phyloP scores from a whole-genome alignment of 2,329 filamentous ascomycete genomes.

The Talaromyces atroroseus region DNA sequence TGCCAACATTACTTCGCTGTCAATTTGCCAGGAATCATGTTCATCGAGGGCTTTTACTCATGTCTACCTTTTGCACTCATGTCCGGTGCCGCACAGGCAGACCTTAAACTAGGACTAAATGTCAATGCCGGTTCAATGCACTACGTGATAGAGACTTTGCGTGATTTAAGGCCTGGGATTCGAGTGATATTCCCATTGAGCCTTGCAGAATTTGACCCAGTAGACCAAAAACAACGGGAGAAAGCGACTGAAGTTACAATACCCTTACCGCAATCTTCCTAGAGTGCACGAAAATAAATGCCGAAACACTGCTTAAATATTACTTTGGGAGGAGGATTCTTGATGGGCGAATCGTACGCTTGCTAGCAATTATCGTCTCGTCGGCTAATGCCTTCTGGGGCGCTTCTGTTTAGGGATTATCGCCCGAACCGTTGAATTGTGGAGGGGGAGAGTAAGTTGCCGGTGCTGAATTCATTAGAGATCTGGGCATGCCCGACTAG shows the following conservation, averaged over 20 bases:
- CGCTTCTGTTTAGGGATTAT: conserved; percentile 8
- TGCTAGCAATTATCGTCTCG: conserved; percentile 3
- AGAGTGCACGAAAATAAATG: conserved; percentile 4
- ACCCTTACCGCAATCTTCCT: conserved; percentile 5
- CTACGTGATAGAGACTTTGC: conserved; percentile 2
- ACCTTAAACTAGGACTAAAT: conserved; percentile 3
- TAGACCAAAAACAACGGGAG: background rate
- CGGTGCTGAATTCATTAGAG: conserved; percentile 1
- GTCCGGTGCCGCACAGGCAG: conserved; percentile 5
- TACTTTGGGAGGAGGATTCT: background rate
- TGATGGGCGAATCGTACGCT: conserved; percentile 3
- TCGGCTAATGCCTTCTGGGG: conserved; percentile 4
- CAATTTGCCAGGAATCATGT: background rate
- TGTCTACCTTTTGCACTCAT: conserved; percentile 6
- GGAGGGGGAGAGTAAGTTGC: conserved; percentile 4
- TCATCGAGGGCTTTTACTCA: background rate
- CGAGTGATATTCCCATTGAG: conserved; percentile 8
- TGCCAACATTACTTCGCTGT: background rate
- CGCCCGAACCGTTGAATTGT: conserved; percentile 3
- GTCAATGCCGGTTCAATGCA: conserved; percentile 7
- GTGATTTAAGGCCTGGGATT: conserved; percentile 1
- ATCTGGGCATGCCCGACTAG: conserved; percentile 5
- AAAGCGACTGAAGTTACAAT: conserved; percentile 3
- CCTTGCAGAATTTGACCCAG: conserved; percentile 3
- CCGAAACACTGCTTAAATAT: conserved; percentile 1